Evolutionary conservation across 2,329 filamentous ascomycete species (phyloP).

Genomic region (Aspergillus flavus): DNA sequence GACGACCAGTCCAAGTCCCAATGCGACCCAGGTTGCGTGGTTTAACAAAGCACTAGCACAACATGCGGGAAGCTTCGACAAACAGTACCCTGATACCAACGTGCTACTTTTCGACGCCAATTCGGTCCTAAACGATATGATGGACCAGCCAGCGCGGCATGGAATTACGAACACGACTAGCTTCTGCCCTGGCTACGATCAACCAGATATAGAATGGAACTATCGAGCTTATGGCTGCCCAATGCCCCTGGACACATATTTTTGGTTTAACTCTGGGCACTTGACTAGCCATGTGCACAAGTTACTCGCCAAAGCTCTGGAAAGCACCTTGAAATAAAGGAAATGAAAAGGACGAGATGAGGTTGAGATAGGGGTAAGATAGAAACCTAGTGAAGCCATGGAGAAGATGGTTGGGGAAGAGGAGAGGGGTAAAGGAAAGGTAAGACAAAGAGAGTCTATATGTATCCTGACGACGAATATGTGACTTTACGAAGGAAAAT

Average conservation of each 20-base stretch:
- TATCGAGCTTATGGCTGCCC: conserved; percentile 51
- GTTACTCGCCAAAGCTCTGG: conserved; percentile 36
- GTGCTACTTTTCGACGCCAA: conserved; percentile 52
- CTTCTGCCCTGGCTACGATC: conserved; percentile 50
- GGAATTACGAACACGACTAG: conserved; percentile 51
- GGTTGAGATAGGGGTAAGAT: neutral
- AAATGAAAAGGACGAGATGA: neutral
- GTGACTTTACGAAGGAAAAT: neutral
- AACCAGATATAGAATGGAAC: conserved; percentile 48
- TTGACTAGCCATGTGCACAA: conserved; percentile 47
- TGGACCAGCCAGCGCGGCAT: conserved; percentile 46
- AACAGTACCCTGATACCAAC: conserved; percentile 34
- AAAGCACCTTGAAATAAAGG: conserved; percentile 17
- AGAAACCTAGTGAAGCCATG: neutral
- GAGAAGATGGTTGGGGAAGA: neutral
- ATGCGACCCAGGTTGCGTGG: conserved; percentile 48
- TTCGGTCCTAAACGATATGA: conserved; percentile 42
- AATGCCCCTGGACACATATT: conserved; percentile 46
- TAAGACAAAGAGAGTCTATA: neutral
- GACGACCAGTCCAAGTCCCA: conserved; percentile 43
- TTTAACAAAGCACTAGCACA: conserved; percentile 47
- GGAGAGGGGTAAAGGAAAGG: neutral
- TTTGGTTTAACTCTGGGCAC: conserved; percentile 55
- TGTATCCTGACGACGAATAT: neutral
- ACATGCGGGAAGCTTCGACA: conserved; percentile 39